Evolutionary conservation across 306 rosid species (phyloP).

Genomic region (Cucumis cinereus): DNA sequence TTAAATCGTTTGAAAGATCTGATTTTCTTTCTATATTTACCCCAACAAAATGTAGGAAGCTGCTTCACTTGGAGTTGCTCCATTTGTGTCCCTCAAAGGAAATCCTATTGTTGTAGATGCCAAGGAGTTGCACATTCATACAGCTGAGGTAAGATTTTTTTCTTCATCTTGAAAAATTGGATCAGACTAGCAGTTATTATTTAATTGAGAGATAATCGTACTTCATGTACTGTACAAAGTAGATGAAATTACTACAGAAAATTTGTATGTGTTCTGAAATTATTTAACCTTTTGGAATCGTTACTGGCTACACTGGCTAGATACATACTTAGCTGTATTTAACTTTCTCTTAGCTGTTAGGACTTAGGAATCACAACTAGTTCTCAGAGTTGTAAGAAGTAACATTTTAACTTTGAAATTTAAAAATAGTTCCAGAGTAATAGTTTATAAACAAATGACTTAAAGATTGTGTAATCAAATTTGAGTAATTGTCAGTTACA

Average conservation of each 20-base stretch:
- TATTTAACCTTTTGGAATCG: neutral
- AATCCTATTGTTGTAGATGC: constrained; percentile 59
- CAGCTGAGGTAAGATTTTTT: constrained; percentile 66
- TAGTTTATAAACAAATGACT: neutral
- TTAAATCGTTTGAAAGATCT: constrained; percentile 14
- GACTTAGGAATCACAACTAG: neutral
- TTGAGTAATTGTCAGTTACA: neutral
- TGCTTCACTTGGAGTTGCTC: constrained; percentile 81
- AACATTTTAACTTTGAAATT: neutral
- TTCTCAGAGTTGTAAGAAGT: neutral
- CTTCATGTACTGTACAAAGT: neutral
- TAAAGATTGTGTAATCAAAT: neutral
- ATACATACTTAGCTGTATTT: neutral
- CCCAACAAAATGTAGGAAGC: constrained; percentile 48
- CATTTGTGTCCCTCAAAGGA: constrained; percentile 58
- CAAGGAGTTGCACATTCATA: constrained; percentile 45
- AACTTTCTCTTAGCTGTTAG: neutral
- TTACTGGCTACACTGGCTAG: neutral
- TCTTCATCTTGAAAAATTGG: neutral
- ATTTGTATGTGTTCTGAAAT: neutral
- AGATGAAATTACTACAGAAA: neutral
- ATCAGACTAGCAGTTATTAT: neutral
- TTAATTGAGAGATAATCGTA: neutral
- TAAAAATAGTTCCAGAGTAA: no score
- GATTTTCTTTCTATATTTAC: constrained; percentile 12